phyloP scores from a whole-genome alignment of 148 eudicot species.

The Rhododendron molle region DNA sequence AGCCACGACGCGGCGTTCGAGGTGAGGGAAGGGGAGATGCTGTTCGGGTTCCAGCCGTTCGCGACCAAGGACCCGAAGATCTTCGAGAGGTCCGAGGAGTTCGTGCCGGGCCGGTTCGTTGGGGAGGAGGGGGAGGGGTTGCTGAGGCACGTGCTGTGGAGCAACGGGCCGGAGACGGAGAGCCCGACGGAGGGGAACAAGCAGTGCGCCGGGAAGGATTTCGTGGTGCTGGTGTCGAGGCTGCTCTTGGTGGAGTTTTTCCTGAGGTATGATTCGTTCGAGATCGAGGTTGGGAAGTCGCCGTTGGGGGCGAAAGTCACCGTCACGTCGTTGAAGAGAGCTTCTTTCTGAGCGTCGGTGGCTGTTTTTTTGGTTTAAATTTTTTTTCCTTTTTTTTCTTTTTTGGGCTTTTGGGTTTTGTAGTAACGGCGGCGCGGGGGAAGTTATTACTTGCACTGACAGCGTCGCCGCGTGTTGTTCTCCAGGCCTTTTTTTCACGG shows the following conservation, averaged over 20 bases:
- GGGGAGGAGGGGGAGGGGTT: constrained; percentile 59
- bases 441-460: no score
- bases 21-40: constrained; percentile 72
- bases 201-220: constrained; percentile 96
- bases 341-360: constrained; percentile 32
- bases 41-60: constrained; percentile 82
- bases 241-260: constrained; percentile 68
- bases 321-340: constrained; percentile 63
- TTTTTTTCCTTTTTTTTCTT: neutral
- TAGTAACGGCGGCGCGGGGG: neutral
- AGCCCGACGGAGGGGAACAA: constrained; percentile 52
- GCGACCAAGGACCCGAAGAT: constrained; percentile 77
- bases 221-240: constrained; percentile 69
- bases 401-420: neutral
- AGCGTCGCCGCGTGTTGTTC: neutral
- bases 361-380: neutral
- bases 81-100: constrained; percentile 71
- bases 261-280: constrained; percentile 75
- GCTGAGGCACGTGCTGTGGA: constrained; percentile 77
- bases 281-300: constrained; percentile 58
- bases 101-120: constrained; percentile 64
- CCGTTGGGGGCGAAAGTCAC: constrained; percentile 62
- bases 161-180: constrained; percentile 76
- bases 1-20: constrained; percentile 72
- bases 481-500: no score